Conservation (phyloP, 2,329 filamentous ascomycete genomes). For the Monosporascus sp. region DNA sequence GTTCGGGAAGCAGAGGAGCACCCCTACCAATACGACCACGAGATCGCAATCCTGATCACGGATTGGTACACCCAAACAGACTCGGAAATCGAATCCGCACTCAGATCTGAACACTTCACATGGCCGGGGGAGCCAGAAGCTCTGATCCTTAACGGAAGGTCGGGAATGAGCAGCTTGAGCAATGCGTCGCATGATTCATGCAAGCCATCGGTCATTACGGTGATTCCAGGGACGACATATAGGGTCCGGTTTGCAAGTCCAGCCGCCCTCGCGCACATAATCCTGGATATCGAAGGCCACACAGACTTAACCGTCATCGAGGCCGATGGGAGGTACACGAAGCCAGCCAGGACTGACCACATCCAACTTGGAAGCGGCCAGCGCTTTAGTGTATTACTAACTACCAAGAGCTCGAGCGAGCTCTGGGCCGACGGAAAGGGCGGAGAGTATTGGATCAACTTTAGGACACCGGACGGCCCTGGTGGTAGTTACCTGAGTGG, state of each 20-base stretch:
- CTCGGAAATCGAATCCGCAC: conserved; percentile 40
- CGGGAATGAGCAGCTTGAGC: conserved; percentile 33
- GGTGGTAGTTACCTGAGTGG: conserved; percentile 30
- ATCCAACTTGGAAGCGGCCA: conserved; percentile 55
- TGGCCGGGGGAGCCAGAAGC: conserved; percentile 56
- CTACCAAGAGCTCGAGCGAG: conserved; percentile 43
- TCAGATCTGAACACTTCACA: conserved; percentile 42
- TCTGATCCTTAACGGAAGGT: conserved; percentile 52
- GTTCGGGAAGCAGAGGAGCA: conserved; percentile 42
- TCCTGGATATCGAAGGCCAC: conserved; percentile 53
- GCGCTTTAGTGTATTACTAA: conserved; percentile 53
- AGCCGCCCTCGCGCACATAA: conserved; percentile 48
- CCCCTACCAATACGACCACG: conserved; percentile 59
- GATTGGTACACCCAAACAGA: conserved; percentile 56
- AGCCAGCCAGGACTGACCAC: conserved; percentile 38
- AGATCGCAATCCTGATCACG: conserved; percentile 47
- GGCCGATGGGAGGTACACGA: conserved; percentile 52
- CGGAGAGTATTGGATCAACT: conserved; percentile 39
- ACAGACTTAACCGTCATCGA: conserved; percentile 51
- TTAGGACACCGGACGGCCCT: conserved; percentile 45
- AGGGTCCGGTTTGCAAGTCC: conserved; percentile 55
- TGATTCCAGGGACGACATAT: conserved; percentile 56
- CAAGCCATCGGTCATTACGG: conserved; percentile 46
- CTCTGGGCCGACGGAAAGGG: conserved; percentile 27
- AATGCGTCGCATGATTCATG: conserved; percentile 31